phyloP scores from a whole-genome alignment of 2,329 filamentous ascomycete species.

The Aspergillus pseudoglaucus region DNA sequence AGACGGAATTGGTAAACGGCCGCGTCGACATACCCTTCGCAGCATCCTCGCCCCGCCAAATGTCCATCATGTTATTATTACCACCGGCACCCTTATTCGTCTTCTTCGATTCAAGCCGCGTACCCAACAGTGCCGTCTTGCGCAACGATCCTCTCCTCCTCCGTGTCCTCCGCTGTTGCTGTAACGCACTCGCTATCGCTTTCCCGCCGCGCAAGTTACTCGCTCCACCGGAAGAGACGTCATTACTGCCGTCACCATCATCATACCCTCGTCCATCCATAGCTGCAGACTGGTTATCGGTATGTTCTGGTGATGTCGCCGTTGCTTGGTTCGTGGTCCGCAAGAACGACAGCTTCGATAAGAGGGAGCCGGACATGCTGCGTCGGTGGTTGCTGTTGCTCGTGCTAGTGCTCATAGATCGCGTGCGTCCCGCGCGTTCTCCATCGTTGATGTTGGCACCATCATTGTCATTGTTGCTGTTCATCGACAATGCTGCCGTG shows the following conservation, averaged over 20 bases:
- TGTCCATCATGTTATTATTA: neutral
- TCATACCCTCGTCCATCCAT: slow-evolving; percentile 6
- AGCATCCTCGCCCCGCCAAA: neutral
- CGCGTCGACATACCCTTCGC: neutral
- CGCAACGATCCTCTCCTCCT: slow-evolving; percentile 77
- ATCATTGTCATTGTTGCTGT: slow-evolving; percentile 10
- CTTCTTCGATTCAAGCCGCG: slow-evolving; percentile 29
- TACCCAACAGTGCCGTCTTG: slow-evolving; percentile 77
- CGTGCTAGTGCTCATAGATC: slow-evolving; percentile 23
- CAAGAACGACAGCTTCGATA: slow-evolving; percentile 66
- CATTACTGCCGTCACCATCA: slow-evolving; percentile 18
- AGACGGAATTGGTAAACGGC: neutral
- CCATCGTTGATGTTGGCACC: slow-evolving; percentile 9
- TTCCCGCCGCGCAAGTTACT: slow-evolving; percentile 36
- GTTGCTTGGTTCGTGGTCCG: slow-evolving; percentile 38
- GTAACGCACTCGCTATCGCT: slow-evolving; percentile 45
- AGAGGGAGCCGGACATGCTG: slow-evolving; percentile 57
- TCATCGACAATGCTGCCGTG: slow-evolving; percentile 20
- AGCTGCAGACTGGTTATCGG: too few species aligned
- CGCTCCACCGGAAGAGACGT: neutral
- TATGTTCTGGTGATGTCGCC: neutral
- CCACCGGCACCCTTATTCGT: slow-evolving; percentile 11
- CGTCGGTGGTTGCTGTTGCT: slow-evolving; percentile 40
- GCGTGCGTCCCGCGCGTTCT: slow-evolving; percentile 20
- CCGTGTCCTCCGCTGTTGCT: slow-evolving; percentile 51